These are phyloP conservation scores for Penicillium longicatenatum DNA, from an alignment of 495 filamentous ascomycete genomes.

Conservation along the genomic window DNA sequence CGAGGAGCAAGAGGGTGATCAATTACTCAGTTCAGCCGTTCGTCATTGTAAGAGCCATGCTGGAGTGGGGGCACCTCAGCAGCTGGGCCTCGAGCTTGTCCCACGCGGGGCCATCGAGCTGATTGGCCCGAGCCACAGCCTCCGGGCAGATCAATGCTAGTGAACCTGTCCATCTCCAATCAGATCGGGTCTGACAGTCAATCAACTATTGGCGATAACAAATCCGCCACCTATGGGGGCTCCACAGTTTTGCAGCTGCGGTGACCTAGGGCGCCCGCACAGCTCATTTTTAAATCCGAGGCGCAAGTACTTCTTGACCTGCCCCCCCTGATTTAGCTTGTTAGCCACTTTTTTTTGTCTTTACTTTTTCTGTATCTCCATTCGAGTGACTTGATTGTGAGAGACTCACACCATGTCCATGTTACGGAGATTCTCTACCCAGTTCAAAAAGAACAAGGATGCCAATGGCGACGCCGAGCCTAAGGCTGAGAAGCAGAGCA, in stretches of 20 bases:
- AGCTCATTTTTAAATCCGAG: constrained; percentile 33
- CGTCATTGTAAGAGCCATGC: constrained; percentile 12
- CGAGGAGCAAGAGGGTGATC: constrained; percentile 19
- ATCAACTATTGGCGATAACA: constrained; percentile 38
- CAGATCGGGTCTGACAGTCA: constrained; percentile 22
- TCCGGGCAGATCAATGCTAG: constrained; percentile 25
- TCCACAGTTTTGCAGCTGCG: constrained; percentile 33
- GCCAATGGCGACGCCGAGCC: constrained; percentile 43
- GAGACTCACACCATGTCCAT: constrained; percentile 31
- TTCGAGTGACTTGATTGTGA: constrained; percentile 18
- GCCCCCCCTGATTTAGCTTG: constrained; percentile 18
- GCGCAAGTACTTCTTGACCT: constrained; percentile 9
- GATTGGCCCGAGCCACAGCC: constrained; percentile 21
- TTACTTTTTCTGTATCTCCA: constrained; percentile 14
- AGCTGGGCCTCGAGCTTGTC: constrained; percentile 23
- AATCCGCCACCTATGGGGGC: constrained; percentile 29
- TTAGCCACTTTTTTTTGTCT: constrained; percentile 17
- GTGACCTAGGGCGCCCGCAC: constrained; percentile 24
- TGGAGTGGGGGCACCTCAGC: constrained; percentile 11
- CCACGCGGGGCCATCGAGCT: constrained; percentile 23
- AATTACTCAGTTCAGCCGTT: constrained; percentile 23
- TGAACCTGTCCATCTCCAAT: constrained; percentile 18
- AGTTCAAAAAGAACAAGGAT: constrained; percentile 52
- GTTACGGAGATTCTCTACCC: constrained; percentile 56
- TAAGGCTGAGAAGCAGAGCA: constrained; percentile 39